A percentile compares a stretch with the other conserved stretches of the same genome.
These are phyloP conservation scores for Ambrosiella beaveri DNA, from an alignment of 2,329 filamentous ascomycete species.

Conservation along the genomic window DNA sequence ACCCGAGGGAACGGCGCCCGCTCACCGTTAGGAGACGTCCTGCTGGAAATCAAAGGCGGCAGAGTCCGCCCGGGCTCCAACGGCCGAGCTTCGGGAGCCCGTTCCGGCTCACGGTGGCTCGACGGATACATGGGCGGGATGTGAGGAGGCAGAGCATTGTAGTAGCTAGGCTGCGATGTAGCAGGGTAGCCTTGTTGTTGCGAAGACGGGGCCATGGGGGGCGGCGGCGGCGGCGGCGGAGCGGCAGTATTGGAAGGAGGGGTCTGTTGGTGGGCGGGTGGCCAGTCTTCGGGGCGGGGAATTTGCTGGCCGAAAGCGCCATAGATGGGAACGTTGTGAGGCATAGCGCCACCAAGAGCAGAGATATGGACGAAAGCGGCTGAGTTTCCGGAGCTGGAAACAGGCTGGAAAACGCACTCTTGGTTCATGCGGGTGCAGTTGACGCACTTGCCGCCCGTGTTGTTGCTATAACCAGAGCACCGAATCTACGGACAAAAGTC, in stretches of 20 bases:
- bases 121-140: too few species aligned
- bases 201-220: too few species aligned
- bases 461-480: constrained; percentile 43
- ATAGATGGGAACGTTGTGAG: constrained; percentile 37
- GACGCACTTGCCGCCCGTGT: constrained; percentile 40
- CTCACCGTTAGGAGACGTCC: too few species aligned
- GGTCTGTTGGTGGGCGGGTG: neutral
- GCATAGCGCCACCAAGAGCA: constrained; percentile 38
- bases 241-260: neutral
- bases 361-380: constrained; percentile 43
- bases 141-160: too few species aligned
- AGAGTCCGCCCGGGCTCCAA: too few species aligned
- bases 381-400: constrained; percentile 33
- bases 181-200: neutral
- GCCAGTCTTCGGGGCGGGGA: constrained; percentile 7
- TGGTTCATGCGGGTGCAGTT: constrained; percentile 46
- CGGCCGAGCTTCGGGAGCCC: too few species aligned
- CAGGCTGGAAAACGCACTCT: constrained; percentile 43
- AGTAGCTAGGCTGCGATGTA: too few species aligned
- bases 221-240: neutral
- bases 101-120: too few species aligned
- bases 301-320: constrained; percentile 19
- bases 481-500: constrained; percentile 29
- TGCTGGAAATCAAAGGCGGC: too few species aligned
- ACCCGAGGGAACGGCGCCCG: too few species aligned